Evolutionary conservation across 345 rosid species (phyloP).

Genomic region (Geranium rotundifolium): DNA sequence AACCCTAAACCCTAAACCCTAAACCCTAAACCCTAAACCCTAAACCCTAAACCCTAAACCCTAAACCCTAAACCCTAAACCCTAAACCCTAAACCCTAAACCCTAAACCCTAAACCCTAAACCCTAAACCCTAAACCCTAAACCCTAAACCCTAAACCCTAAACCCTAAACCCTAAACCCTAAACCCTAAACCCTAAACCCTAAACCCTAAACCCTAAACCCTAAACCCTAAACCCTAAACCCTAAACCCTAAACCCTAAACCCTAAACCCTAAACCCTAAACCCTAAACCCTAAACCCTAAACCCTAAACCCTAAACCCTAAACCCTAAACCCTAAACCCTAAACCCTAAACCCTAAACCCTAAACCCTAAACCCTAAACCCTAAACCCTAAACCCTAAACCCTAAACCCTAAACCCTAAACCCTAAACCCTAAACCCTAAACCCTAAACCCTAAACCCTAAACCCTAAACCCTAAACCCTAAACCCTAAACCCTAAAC

Average conservation of each 20-base stretch:
- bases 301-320: conserved; percentile 2
- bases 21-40: no score
- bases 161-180: conserved; percentile 5
- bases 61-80: no score
- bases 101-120: no score
- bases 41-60: no score
- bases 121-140: no score
- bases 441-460: background rate
- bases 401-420: conserved; percentile 1
- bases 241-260: conserved; percentile 1
- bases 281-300: conserved; percentile 1
- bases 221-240: conserved; percentile 1
- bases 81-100: no score
- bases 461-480: background rate
- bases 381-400: background rate
- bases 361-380: background rate
- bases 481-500: conserved; percentile 6
- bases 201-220: conserved; percentile 1
- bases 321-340: conserved; percentile 2
- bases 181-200: conserved; percentile 8
- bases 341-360: conserved; percentile 1
- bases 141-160: background rate
- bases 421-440: background rate
- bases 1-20: no score
- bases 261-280: conserved; percentile 1